Evolutionary conservation across 1,139 yeast genomes (phyloP).

Genomic region (Lodderomyces elongisporus): DNA sequence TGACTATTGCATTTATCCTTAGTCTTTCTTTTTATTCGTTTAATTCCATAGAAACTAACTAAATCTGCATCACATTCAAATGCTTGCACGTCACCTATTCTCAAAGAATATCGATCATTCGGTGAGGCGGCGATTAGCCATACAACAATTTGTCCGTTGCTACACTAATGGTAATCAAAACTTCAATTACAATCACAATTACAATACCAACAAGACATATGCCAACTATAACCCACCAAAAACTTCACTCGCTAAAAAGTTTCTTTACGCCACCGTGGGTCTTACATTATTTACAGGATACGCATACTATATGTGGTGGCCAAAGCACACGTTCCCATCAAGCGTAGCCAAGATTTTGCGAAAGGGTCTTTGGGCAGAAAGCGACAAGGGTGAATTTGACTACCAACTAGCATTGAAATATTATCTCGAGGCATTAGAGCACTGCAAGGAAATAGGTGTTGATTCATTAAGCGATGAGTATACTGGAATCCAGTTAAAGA

Average conservation of each 20-base stretch:
- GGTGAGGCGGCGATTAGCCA: too few relatives aligned
- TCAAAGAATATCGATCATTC: too few relatives aligned
- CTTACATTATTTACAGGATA: slow-evolving; percentile 28
- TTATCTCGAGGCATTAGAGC: slow-evolving; percentile 55
- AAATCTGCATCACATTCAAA: too few relatives aligned
- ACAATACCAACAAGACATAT: slow-evolving; percentile 8
- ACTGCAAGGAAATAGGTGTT: slow-evolving; percentile 41
- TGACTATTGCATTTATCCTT: too few relatives aligned
- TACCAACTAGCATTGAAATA: slow-evolving; percentile 62
- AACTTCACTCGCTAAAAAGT: slow-evolving; percentile 16
- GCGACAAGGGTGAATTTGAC: slow-evolving; percentile 61
- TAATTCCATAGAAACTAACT: too few relatives aligned
- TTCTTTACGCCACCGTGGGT: slow-evolving; percentile 23
- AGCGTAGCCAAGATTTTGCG: slow-evolving; percentile 66
- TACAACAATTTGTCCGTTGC: too few relatives aligned
- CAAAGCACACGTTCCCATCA: slow-evolving; percentile 49
- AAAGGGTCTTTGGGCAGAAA: slow-evolving; percentile 80
- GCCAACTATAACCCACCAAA: slow-evolving; percentile 10
- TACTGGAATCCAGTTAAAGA: slow-evolving; percentile 81
- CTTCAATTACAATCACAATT: slow-evolving; percentile 1
- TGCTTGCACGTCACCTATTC: too few relatives aligned
- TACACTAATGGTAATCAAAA: too few relatives aligned
- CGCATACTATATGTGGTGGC: slow-evolving; percentile 56
- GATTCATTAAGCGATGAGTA: slow-evolving; percentile 42
- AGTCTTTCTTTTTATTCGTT: too few relatives aligned